A percentile compares a stretch with the other conserved stretches of the same genome.
Evolutionary conservation across 2,329 filamentous ascomycete genomes (phyloP).

Genomic region (Pestalotiopsis sp.): DNA sequence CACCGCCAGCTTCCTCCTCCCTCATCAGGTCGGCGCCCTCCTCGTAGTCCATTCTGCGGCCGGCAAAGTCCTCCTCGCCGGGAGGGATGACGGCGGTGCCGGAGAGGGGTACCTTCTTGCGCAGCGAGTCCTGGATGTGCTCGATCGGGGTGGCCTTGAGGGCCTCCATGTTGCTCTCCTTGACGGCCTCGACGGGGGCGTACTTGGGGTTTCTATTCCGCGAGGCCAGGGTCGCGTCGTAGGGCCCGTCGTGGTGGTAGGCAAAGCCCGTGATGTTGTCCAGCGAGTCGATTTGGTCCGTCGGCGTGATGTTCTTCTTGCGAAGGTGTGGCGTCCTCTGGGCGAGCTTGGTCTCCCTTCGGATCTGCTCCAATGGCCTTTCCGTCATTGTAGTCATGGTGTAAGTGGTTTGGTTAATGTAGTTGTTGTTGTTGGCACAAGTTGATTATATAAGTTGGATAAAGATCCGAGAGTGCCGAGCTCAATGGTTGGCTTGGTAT

Average conservation of each 20-base stretch:
- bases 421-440: neutral
- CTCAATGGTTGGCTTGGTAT: neutral
- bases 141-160: conserved; percentile 79
- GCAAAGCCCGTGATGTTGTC: conserved; percentile 64
- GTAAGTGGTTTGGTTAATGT: neutral
- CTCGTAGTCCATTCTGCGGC: conserved; percentile 74
- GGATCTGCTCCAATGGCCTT: conserved; percentile 68
- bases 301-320: conserved; percentile 66
- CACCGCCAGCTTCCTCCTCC: conserved; percentile 67
- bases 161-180: conserved; percentile 73
- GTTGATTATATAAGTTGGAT: neutral
- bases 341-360: conserved; percentile 64
- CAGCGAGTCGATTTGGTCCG: conserved; percentile 81
- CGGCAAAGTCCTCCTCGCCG: conserved; percentile 68
- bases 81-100: conserved; percentile 78
- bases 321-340: conserved; percentile 67
- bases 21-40: conserved; percentile 88
- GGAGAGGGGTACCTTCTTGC: conserved; percentile 76
- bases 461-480: neutral
- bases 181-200: conserved; percentile 78
- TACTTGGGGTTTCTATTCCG: conserved; percentile 66
- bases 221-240: conserved; percentile 77
- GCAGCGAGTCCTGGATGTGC: conserved; percentile 74
- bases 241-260: conserved; percentile 92
- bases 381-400: conserved; percentile 35